Evolutionary conservation across 1,284 basidiomycete genomes (phyloP).

Genomic region (Tilletia indica): DNA sequence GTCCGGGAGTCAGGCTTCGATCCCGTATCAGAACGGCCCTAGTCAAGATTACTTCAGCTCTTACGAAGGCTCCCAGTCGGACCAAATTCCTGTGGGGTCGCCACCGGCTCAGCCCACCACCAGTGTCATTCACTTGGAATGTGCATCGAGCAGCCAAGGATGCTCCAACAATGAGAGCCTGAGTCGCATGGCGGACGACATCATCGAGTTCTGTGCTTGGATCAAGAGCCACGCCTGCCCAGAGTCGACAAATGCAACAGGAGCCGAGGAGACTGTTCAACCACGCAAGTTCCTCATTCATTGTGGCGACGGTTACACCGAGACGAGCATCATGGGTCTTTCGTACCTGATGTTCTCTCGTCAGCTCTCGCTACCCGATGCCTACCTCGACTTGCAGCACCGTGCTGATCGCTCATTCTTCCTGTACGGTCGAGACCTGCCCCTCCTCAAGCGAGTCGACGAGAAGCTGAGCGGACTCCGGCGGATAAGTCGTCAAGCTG

Average conservation of each 20-base stretch:
- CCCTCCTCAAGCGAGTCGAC: slow-evolving; percentile 74
- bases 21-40: no score
- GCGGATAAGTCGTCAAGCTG: slow-evolving; percentile 20
- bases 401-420: slow-evolving; percentile 71
- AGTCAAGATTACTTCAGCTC: background rate
- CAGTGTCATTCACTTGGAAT: slow-evolving; percentile 53
- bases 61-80: background rate
- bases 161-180: slow-evolving; percentile 17
- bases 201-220: slow-evolving; percentile 53
- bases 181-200: slow-evolving; percentile 29
- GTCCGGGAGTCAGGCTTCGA: background rate
- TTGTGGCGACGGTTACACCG: slow-evolving; percentile 64
- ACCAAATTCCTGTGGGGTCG: background rate
- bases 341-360: slow-evolving; percentile 80
- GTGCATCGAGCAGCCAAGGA: slow-evolving; percentile 27
- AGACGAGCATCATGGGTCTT: slow-evolving; percentile 82
- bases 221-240: slow-evolving; percentile 49
- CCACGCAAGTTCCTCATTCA: slow-evolving; percentile 47
- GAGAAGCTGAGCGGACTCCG: slow-evolving; percentile 57
- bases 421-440: slow-evolving; percentile 79
- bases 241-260: background rate
- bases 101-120: slow-evolving; percentile 18
- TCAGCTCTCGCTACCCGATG: slow-evolving; percentile 72
- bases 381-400: slow-evolving; percentile 75
- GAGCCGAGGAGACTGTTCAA: background rate